Conservation (phyloP, 2,329 filamentous ascomycete species). For the Sclerotinia glacialis region DNA sequence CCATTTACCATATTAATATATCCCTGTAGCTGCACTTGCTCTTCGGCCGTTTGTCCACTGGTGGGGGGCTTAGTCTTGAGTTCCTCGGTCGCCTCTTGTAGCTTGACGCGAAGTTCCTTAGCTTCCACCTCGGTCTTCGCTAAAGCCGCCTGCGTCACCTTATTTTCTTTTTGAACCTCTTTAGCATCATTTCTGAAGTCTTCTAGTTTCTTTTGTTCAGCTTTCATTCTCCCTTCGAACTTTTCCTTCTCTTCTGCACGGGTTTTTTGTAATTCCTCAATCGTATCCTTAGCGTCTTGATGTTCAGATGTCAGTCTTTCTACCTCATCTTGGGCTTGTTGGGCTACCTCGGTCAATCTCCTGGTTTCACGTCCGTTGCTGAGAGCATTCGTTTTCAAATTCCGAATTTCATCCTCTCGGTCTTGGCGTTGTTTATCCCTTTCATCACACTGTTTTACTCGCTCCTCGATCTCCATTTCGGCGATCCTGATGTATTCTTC, state of each 20-base stretch:
- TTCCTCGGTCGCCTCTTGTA: background rate
- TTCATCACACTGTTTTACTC: background rate
- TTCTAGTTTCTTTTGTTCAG: background rate
- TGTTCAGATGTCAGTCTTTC: fast-evolving
- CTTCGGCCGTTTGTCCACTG: background rate
- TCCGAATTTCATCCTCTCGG: background rate
- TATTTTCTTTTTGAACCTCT: background rate
- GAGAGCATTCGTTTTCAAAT: fast-evolving
- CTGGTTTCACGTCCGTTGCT: fast-evolving
- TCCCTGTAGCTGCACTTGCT: background rate
- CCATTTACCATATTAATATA: background rate
- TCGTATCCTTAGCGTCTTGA: fast-evolving
- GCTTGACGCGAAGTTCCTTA: background rate
- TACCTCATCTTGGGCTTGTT: background rate
- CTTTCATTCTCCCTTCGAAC: background rate
- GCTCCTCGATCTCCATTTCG: fast-evolving
- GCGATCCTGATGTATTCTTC: background rate
- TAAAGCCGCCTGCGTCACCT: background rate
- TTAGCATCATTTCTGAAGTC: background rate
- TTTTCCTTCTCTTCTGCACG: too few relatives aligned
- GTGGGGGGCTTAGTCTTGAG: too few relatives aligned
- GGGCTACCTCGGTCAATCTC: too few relatives aligned
- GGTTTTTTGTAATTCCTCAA: background rate
- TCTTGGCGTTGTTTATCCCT: background rate
- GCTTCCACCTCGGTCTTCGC: background rate